Conservation (phyloP, 2,329 filamentous ascomycete genomes). For the Cadophora sp. region DNA sequence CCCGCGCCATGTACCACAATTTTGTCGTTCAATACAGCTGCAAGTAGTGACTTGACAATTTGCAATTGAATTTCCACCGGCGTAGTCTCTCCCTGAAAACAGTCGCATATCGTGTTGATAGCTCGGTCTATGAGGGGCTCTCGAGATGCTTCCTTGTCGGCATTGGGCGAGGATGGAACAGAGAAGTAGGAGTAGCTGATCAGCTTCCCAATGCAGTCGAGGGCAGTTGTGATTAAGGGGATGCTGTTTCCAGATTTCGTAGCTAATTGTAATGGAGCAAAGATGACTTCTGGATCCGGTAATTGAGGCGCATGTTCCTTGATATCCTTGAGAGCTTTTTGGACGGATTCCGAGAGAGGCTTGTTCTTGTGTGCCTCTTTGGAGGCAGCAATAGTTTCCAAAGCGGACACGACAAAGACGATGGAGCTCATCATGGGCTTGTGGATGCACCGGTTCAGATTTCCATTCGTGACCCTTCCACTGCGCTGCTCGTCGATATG, state of each 20-base stretch:
- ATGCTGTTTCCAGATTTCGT: conserved; percentile 81
- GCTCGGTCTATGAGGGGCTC: conserved; percentile 92
- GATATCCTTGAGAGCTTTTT: conserved; percentile 83
- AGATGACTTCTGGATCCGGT: conserved; percentile 90
- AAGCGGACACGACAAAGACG: conserved; percentile 91
- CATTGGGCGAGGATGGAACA: conserved; percentile 59
- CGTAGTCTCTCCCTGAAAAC: conserved; percentile 96
- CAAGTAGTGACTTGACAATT: conserved; percentile 95
- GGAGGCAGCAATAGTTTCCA: conserved; percentile 89
- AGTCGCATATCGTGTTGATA: conserved; percentile 99
- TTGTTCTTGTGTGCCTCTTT: conserved; percentile 91
- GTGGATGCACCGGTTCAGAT: conserved; percentile 29
- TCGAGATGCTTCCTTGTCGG: conserved; percentile 48
- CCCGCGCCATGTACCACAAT: conserved; percentile 98
- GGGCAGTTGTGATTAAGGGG: conserved; percentile 83
- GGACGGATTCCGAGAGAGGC: conserved; percentile 80
- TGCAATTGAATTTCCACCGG: conserved; percentile 92
- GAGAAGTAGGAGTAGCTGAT: conserved; percentile 99
- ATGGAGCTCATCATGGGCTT: conserved; percentile 81
- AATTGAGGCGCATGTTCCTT: conserved; percentile 81
- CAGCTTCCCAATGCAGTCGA: conserved; percentile 98
- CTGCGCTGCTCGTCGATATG: conserved; percentile 9
- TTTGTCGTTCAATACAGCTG: conserved; percentile 97
- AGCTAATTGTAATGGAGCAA: conserved; percentile 87
- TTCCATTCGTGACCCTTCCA: conserved; percentile 38